Conservation (phyloP, 345 rosid genomes). For the Melaleuca alternifolia region DNA sequence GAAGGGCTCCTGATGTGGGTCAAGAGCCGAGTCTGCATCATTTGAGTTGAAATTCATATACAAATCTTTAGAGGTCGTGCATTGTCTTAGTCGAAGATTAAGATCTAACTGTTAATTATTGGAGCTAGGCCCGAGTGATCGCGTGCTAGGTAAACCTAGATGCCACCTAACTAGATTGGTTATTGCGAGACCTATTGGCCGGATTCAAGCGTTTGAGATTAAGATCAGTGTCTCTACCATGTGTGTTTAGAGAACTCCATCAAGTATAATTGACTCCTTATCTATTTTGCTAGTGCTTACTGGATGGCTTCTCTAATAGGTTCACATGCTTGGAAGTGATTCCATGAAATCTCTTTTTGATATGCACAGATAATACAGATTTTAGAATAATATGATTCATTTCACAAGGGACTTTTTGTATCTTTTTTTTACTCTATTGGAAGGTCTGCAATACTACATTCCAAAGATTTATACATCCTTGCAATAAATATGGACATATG, state of each 20-base stretch:
- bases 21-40: background rate
- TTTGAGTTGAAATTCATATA: background rate
- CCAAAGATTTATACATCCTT: background rate
- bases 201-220: background rate
- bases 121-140: background rate
- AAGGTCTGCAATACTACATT: background rate
- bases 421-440: background rate
- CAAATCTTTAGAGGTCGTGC: background rate
- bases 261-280: background rate
- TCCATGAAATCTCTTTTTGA: background rate
- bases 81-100: background rate
- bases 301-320: background rate
- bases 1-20: background rate
- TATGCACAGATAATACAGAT: background rate
- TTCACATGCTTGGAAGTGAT: background rate
- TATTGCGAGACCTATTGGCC: fast-evolving
- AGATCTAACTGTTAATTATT: background rate
- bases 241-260: background rate
- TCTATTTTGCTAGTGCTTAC: fast-evolving
- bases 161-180: background rate
- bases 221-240: background rate
- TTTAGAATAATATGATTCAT: background rate
- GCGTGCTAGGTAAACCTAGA: background rate
- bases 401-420: background rate
- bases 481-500: background rate